Conservation (phyloP, 2,329 filamentous ascomycete genomes). For the Teratosphaeria viscida region DNA sequence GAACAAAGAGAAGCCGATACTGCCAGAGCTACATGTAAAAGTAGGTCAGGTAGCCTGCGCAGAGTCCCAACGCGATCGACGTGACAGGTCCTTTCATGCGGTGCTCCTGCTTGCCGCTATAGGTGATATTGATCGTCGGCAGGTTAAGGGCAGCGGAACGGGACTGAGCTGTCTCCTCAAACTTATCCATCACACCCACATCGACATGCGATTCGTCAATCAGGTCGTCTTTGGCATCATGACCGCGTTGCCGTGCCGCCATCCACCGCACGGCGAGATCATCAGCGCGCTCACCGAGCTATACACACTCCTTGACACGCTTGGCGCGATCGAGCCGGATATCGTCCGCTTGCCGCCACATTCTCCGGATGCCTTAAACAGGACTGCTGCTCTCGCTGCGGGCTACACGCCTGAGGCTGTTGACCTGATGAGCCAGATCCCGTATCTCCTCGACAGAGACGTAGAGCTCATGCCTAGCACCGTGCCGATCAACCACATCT, state of each 20-base stretch:
- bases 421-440: not conserved
- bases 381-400: not conserved
- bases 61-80: too few species aligned
- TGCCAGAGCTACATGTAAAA: too few species aligned
- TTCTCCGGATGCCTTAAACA: not conserved
- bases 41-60: too few species aligned
- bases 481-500: not conserved
- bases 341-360: not conserved
- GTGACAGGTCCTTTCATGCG: too few species aligned
- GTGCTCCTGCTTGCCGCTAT: too few species aligned
- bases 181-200: not conserved
- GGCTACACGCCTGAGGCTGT: not conserved
- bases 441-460: not conserved
- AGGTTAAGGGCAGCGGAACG: too few species aligned
- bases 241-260: not conserved
- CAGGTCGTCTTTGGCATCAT: not conserved
- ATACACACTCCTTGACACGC: not conserved
- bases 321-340: not conserved
- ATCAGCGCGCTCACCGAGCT: not conserved
- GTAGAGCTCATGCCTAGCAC: not conserved
- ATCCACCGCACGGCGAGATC: not conserved
- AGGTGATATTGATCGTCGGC: too few species aligned
- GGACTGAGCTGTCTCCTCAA: not conserved
- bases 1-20: too few species aligned
- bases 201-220: not conserved